Conservation (phyloP, 208 protist genomes). For the Acanthamoeba culbertsoni region DNA sequence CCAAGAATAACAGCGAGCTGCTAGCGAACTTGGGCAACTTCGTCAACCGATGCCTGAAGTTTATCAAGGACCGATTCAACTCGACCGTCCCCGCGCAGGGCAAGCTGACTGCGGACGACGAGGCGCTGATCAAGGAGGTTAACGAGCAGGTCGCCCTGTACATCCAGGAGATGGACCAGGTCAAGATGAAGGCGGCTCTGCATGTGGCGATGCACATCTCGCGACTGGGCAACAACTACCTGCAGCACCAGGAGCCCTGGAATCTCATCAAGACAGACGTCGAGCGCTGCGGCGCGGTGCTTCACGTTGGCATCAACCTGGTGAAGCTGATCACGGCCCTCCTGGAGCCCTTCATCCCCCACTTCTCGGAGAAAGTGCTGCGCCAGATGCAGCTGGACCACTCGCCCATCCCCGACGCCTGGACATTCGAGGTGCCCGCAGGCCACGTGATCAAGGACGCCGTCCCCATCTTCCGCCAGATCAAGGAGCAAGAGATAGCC, state of each 20-base stretch:
- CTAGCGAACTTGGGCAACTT: conserved; percentile 87
- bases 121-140: conserved; percentile 65
- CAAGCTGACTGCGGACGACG: not conserved
- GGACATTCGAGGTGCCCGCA: not conserved
- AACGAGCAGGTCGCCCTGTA: conserved; percentile 73
- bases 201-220: conserved; percentile 75
- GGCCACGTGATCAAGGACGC: conserved; percentile 10
- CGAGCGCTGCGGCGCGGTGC: not conserved
- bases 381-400: conserved; percentile 2
- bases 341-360: conserved; percentile 45
- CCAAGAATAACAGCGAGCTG: conserved; percentile 82
- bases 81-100: not conserved
- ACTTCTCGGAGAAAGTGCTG: conserved; percentile 59
- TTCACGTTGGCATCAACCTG: conserved; percentile 1
- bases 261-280: conserved; percentile 51
- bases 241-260: conserved; percentile 84
- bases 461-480: conserved; percentile 41
- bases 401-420: conserved; percentile 22
- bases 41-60: conserved; percentile 81
- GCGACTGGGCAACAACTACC: conserved; percentile 81
- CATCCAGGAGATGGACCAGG: conserved; percentile 69
- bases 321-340: not conserved
- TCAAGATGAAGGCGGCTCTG: conserved; percentile 80
- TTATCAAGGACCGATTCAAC: conserved; percentile 63
- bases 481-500: conserved; percentile 11